Base-by-base conservation (phyloP, 2,329 filamentous ascomycete genomes). In the Malbranchea zuffiana region DNA sequence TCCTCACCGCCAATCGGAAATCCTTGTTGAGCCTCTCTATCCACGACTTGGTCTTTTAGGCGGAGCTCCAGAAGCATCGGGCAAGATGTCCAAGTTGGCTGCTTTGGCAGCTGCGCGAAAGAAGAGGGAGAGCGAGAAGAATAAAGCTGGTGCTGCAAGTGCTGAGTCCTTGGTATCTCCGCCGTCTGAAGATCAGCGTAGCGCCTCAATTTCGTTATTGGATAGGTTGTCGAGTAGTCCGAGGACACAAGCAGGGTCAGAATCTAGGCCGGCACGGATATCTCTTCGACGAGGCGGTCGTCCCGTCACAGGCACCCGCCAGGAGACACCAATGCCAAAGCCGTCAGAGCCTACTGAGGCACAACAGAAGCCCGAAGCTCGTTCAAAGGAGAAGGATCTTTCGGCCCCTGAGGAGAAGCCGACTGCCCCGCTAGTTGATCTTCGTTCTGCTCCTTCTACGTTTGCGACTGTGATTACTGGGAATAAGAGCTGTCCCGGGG, bases 61-160 rank as follows among this genome's bases (percentile, higher is more conserved):
- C 19, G 92, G 90, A 21, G 73, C 76, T 6, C 53, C 75, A 2
- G 71, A 74, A 32, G 62, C 63, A 8, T 52, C 65, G n/a, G 70
- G 74, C 3, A 90, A 87, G 52, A 71, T 82, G 59, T 93, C 88
- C 4, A 98, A 98, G 52, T 67, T 98, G 30, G 88, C 93, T 50
- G 85, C 85, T 32, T 66, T 98, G 27, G 87, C 88, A 35, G 85
- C 85, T 21, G 81, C 83, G 37, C 73, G 86, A 18, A 87, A 86
- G 56, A 87, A 83, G 61, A 93, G 86, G 58, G 78, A 77, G 10
- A 78, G 77, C 19, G 77, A 80, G 25, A 77, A 73, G 48, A 65
- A 57, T 32, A 39, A 39, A 11, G 23, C 23, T 7, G 47, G 47
- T 4, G 27, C 48, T 23, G 19, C 39, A 18, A 32, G 21, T 7